Percentiles rank a stretch among this genome's conserved stretches.
These are phyloP conservation scores for Suillus sp. DNA, from an alignment of 768 basidiomycete species.

Conservation along the genomic window DNA sequence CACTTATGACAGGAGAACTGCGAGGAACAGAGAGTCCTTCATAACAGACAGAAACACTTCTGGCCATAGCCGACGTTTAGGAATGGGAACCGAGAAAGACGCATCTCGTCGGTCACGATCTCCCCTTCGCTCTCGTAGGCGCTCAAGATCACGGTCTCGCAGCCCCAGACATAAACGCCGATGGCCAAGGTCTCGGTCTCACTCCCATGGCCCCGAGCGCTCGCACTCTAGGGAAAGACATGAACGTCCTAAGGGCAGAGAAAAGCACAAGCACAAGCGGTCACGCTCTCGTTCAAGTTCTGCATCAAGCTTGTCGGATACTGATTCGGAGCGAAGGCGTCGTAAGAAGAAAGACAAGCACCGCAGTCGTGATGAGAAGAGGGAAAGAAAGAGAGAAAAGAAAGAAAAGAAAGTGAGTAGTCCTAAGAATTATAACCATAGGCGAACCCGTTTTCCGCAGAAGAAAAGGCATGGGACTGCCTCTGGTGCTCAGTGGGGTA, in stretches of 20 bases:
- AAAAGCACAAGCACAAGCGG: constrained; percentile 34
- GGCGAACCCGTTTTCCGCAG: constrained; percentile 38
- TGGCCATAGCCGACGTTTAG: background rate
- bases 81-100: constrained; percentile 2
- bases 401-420: constrained; percentile 70
- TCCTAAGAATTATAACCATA: background rate
- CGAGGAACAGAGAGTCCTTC: background rate
- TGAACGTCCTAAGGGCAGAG: constrained; percentile 21
- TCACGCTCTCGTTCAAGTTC: constrained; percentile 43
- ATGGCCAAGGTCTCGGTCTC: constrained; percentile 12
- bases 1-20: background rate
- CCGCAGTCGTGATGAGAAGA: constrained; percentile 48
- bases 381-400: constrained; percentile 62
- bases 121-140: constrained; percentile 8
- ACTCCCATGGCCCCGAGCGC: constrained; percentile 29
- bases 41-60: background rate
- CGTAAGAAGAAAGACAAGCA: constrained; percentile 50
- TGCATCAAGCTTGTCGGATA: constrained; percentile 44
- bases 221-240: constrained; percentile 39
- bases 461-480: constrained; percentile 55
- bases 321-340: constrained; percentile 35
- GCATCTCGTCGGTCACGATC: constrained; percentile 12
- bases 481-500: constrained; percentile 75
- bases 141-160: constrained; percentile 9
- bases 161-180: constrained; percentile 7